Conservation (phyloP, 257 asterid species). For the Gentiana macrophylla region DNA sequence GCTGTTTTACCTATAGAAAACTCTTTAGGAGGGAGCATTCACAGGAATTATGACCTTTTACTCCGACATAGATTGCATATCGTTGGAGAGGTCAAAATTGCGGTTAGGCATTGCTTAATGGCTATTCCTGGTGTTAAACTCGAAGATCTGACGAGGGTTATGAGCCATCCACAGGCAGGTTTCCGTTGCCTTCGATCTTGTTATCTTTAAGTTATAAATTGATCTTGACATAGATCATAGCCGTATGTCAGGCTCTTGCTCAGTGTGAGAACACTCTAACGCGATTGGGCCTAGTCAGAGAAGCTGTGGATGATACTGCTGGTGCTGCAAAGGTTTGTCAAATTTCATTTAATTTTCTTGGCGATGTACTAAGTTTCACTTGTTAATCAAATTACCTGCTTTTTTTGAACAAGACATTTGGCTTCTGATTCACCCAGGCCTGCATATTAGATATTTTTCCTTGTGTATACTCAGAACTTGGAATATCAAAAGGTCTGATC, state of each 20-base stretch:
- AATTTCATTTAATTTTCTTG: neutral
- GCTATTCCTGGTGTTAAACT: slow-evolving; percentile 70
- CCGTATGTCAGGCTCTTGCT: slow-evolving; percentile 80
- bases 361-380: neutral
- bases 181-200: slow-evolving; percentile 6
- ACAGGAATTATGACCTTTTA: slow-evolving; percentile 91
- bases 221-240: slow-evolving; percentile 6
- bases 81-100: slow-evolving; percentile 97
- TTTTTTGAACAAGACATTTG: neutral
- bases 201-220: neutral
- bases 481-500: neutral
- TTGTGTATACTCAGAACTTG: neutral
- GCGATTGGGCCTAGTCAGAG: slow-evolving; percentile 79
- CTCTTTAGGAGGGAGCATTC: slow-evolving; percentile 96
- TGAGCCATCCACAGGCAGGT: slow-evolving; percentile 98
- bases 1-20: slow-evolving; percentile 97
- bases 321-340: slow-evolving; percentile 89
- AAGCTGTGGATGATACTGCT: slow-evolving; percentile 99
- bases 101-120: slow-evolving; percentile 77
- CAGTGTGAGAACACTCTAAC: slow-evolving; percentile 95
- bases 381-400: neutral
- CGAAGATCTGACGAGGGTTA: slow-evolving; percentile 77
- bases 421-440: neutral
- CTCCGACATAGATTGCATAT: slow-evolving; percentile 91
- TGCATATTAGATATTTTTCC: neutral